Conservation (phyloP, 73 alveolate species). For the Paramecium sonneborni region DNA sequence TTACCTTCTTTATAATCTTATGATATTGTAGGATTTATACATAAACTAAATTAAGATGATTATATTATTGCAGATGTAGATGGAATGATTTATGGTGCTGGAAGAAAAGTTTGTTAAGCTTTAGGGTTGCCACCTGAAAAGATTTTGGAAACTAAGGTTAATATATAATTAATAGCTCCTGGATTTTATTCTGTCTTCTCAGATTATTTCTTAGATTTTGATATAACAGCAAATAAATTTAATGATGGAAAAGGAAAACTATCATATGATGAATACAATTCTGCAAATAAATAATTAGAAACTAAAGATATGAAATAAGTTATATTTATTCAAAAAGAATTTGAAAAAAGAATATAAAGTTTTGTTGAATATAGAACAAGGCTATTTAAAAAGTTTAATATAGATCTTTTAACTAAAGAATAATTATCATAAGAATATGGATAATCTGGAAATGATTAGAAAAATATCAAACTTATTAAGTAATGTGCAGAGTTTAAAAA, state of each 20-base stretch:
- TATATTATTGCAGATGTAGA: constrained; percentile 57
- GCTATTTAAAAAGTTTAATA: neutral
- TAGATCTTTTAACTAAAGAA: constrained; percentile 8
- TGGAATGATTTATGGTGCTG: constrained; percentile 57
- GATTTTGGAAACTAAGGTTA: neutral
- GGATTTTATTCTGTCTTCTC: neutral
- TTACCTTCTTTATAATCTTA: constrained; percentile 55
- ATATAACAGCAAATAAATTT: neutral
- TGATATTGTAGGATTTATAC: constrained; percentile 56
- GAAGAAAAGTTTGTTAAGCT: constrained; percentile 50
- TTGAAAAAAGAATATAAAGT: constrained; percentile 15
- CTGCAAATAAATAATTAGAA: neutral
- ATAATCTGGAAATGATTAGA: neutral
- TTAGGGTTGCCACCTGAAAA: constrained; percentile 19
- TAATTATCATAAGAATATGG: neutral
- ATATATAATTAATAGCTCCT: constrained; percentile 53
- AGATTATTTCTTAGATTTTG: constrained; percentile 51
- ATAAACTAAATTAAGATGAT: constrained; percentile 59
- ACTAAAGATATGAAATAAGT: neutral
- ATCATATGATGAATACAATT: constrained; percentile 32
- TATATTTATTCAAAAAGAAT: neutral
- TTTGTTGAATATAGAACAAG: constrained; percentile 17
- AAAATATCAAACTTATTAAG: neutral
- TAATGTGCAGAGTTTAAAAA: neutral
- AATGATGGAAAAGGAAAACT: neutral